These are phyloP conservation scores for Gossypium australe DNA, from an alignment of 345 rosid species.

Conservation along the genomic window DNA sequence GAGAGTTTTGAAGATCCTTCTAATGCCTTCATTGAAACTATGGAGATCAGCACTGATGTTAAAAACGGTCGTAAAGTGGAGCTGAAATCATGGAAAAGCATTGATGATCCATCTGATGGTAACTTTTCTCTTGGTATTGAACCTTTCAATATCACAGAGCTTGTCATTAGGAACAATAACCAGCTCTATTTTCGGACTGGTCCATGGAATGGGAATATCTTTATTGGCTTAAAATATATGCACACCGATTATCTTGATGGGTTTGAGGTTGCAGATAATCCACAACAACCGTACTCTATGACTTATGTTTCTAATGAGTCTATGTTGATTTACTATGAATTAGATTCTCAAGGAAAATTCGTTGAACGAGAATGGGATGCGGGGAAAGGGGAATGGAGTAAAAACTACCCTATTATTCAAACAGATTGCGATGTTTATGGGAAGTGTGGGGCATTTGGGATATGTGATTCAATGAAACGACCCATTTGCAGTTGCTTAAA, in stretches of 20 bases:
- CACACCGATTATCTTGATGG: constrained; percentile 6
- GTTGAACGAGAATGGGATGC: constrained; percentile 14
- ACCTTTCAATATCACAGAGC: too few relatives aligned
- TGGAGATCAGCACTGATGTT: constrained; percentile 13
- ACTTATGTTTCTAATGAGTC: constrained; percentile 14
- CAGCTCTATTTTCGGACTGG: constrained; percentile 40
- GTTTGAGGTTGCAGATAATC: constrained; percentile 14
- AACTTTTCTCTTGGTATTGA: constrained; percentile 26
- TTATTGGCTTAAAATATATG: constrained; percentile 32
- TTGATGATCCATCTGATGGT: constrained; percentile 53
- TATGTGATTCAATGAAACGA: too few relatives aligned
- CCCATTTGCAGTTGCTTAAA: too few relatives aligned
- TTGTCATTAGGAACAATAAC: too few relatives aligned
- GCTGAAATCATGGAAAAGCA: constrained; percentile 46
- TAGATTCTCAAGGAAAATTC: constrained; percentile 33
- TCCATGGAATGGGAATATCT: constrained; percentile 52
- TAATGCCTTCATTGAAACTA: constrained; percentile 8
- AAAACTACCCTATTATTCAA: too few relatives aligned
- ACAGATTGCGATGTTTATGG: too few relatives aligned
- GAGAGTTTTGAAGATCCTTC: constrained; percentile 51
- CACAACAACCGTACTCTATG: constrained; percentile 16
- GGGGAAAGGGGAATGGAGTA: background rate
- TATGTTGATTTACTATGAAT: background rate
- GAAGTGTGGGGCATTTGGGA: too few relatives aligned
- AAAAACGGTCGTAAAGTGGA: constrained; percentile 20